phyloP scores from a whole-genome alignment of 225 moss, liverwort and hornwort species.

The Thuidium tamariscinum region DNA sequence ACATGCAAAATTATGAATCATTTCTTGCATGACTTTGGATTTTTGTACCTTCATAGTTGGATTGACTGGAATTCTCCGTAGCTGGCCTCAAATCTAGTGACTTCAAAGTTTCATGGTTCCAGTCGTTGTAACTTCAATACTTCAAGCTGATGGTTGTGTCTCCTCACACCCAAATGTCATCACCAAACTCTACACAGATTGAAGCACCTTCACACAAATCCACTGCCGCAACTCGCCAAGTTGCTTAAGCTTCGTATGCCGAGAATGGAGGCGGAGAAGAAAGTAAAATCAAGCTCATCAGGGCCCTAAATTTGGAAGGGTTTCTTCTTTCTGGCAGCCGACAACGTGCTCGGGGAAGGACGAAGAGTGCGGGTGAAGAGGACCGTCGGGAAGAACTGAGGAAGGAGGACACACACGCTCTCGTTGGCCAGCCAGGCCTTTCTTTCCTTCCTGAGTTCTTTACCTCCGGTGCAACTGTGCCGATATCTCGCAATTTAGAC shows the following conservation, averaged over 20 bases:
- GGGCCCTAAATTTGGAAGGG: not conserved
- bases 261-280: not conserved
- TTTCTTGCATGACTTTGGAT: rapidly evolving
- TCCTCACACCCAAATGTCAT: not conserved
- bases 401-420: not conserved
- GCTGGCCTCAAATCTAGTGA: too few relatives aligned
- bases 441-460: not conserved
- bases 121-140: not conserved
- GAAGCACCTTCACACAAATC: not conserved
- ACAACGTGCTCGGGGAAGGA: not conserved
- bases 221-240: not conserved
- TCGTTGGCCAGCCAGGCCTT: not conserved
- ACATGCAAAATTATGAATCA: not conserved
- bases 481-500: not conserved
- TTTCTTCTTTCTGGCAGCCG: not conserved
- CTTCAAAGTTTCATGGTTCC: not conserved
- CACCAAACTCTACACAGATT: not conserved
- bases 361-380: not conserved
- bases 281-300: not conserved
- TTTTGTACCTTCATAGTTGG: not conserved
- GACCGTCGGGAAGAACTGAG: not conserved
- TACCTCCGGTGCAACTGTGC: too few relatives aligned
- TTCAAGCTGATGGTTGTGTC: not conserved
- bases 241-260: not conserved
- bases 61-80: not conserved